These are phyloP conservation scores for Calamus simplicifolius DNA, from an alignment of 176 grass and related monocot species.

Conservation along the genomic window DNA sequence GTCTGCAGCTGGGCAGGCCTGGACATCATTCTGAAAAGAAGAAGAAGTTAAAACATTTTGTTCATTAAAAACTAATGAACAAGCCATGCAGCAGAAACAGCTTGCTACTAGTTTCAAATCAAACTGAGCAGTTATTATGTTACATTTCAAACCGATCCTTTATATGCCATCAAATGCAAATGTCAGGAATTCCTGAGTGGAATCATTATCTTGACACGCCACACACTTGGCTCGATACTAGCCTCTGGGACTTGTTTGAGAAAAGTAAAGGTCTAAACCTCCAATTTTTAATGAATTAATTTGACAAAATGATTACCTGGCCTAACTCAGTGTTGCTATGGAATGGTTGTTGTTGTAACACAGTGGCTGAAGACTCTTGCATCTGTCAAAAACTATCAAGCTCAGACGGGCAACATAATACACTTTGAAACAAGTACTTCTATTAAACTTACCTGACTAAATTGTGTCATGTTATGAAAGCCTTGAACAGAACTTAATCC, in stretches of 20 bases:
- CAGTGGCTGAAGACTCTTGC: slow-evolving; percentile 46
- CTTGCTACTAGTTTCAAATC: no score
- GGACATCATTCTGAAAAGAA: slow-evolving; percentile 5
- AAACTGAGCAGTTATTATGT: no score
- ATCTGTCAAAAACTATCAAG: slow-evolving; percentile 32
- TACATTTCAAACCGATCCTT: no score
- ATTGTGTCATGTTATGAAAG: slow-evolving; percentile 58
- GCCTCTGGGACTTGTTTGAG: no score
- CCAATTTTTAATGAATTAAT: background rate
- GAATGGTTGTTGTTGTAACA: slow-evolving; percentile 58
- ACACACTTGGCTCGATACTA: no score
- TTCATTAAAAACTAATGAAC: slow-evolving; percentile 2
- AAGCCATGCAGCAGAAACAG: background rate
- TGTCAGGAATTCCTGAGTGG: no score
- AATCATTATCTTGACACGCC: no score
- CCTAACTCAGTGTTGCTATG: slow-evolving; percentile 48
- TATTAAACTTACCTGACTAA: slow-evolving; percentile 63
- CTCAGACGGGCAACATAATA: background rate
- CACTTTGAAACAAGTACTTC: slow-evolving; percentile 2
- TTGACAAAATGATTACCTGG: slow-evolving; percentile 36
- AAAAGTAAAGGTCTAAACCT: no score
- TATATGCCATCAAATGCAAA: no score
- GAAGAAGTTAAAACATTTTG: background rate
- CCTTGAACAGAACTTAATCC: slow-evolving; percentile 66
- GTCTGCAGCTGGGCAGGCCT: slow-evolving; percentile 41